phyloP scores from a whole-genome alignment of 495 filamentous ascomycete genomes.

The Trichoderma reesei region DNA sequence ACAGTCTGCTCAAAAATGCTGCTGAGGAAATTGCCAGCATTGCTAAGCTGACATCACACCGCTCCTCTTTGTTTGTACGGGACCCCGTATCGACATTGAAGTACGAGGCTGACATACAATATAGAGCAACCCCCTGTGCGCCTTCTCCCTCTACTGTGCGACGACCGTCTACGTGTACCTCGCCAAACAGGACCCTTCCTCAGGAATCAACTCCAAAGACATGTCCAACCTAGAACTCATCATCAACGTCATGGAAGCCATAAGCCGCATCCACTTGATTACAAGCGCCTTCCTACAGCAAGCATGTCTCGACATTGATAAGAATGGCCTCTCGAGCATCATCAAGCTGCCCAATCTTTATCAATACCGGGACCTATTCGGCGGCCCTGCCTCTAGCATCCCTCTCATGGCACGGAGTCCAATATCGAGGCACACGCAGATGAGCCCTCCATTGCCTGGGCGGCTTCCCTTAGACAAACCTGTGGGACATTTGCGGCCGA shows the following conservation, averaged over 20 bases:
- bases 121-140: conserved; percentile 29
- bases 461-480: conserved; percentile 25
- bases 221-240: conserved; percentile 30
- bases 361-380: neutral
- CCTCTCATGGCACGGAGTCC: conserved; percentile 30
- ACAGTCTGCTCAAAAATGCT: conserved; percentile 25
- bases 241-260: conserved; percentile 27
- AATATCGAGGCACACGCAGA: conserved; percentile 21
- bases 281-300: conserved; percentile 33
- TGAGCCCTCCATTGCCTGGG: conserved; percentile 26
- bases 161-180: conserved; percentile 29
- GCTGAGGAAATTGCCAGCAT: conserved; percentile 37
- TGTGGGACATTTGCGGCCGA: conserved; percentile 12
- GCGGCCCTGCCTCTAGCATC: conserved; percentile 22
- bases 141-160: conserved; percentile 34
- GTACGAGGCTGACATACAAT: neutral
- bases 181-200: conserved; percentile 18
- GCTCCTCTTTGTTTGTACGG: conserved; percentile 21
- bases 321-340: conserved; percentile 21
- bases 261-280: conserved; percentile 26
- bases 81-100: neutral
- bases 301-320: conserved; percentile 28
- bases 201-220: conserved; percentile 5
- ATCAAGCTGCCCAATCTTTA: neutral
- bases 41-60: conserved; percentile 27